Base-by-base conservation (phyloP, 257 asterid species). In the Petunia axillaris region DNA sequence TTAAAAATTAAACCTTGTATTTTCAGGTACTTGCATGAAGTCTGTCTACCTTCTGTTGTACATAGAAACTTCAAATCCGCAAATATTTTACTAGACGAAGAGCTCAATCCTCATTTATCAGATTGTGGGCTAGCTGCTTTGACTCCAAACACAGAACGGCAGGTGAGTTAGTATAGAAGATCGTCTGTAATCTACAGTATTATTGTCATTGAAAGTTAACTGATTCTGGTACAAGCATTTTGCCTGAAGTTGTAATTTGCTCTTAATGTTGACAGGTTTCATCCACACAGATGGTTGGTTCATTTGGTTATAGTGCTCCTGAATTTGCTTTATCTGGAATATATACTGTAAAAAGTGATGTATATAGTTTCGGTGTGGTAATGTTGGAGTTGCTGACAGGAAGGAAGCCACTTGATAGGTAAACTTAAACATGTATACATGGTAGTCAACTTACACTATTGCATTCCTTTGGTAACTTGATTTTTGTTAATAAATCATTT, bases 371-470 rank as follows among this genome's bases (percentile, higher is more conserved):
- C 67, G 99, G 99, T 13, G 97, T 92, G 82, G 99, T 94, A 79
- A 94, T 94, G 99, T 87, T 96, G 81, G 99, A 94, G 91, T 93
- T 96, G 83, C 88, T 96, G 81, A 96, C 98, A 6, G 99, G 98
- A 63, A 93, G 99, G 76, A 96, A 96, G 86, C 99, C 99, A 40
- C 97, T 96, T 75, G 99, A 96, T 79, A 96, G 97, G 99, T 94
- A 89, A 78, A 76, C 71, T 65, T 59, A 59, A 48, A 65, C 76
- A 73, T 76, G 66, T 79, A 55, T 68, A 66, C 60, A 36, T 6
- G 55, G 77, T 57, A 37, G 6, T 39, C 46, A 57, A 53, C 53
- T 52, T 15, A 10, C 76, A 5, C 55, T 75, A 10, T 64, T 58
- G 60, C 38, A 10, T 81, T 43, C 54, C 55, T 37, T 44, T 65